Evolutionary conservation across 257 asterid species (phyloP), one percentile per base, ranked within the genome.

Genomic region (Anisodus tanguticus): DNA sequence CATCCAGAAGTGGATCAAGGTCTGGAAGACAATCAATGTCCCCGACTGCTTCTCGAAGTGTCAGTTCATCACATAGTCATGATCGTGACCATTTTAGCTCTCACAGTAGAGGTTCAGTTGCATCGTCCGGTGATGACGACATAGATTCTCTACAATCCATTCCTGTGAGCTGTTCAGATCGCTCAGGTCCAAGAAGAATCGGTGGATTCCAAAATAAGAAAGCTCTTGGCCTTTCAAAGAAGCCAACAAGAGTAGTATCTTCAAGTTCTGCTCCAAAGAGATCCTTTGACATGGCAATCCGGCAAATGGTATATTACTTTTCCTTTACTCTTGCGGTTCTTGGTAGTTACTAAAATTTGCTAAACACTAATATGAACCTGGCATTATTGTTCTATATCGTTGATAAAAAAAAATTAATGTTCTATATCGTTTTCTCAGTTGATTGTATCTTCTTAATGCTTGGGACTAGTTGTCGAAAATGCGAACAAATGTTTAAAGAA

Each of bases 41-140:
- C 64, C 99, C 98, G 76, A 91, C 93, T 82, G 94, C 95, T 85
- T 89, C 98, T 71, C 92, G 98, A 89, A 97, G 97, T 82, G 90
- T 91, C 71, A 87, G 95, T 85, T 93, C 98, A 47, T 91, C 95
- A 26, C 91, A 90, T 84, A 92, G 98, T 90, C 93, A 91, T 74
- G 97, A 94, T 51, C 88, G 93, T 85, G 98, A 93, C 86, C 92
- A 86, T 72, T 91, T 86, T 90, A 91, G 96, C 82, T 90, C 94
- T 79, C 88, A 90, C 83, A 88, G 98, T 85, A 96, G 89, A 88
- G 95, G 97, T 81, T 96, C 99, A 17, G 89, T 91, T 88, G 98
- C 91, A 84, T 96, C 99, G 26, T 94, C 97, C 78, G 94, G 93
- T 70, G 98, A 97, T 86, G 98, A 97, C 87, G 98, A 97, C 67